phyloP scores from a whole-genome alignment of 140 eudicot genomes.

The Stevia rebaudiana region DNA sequence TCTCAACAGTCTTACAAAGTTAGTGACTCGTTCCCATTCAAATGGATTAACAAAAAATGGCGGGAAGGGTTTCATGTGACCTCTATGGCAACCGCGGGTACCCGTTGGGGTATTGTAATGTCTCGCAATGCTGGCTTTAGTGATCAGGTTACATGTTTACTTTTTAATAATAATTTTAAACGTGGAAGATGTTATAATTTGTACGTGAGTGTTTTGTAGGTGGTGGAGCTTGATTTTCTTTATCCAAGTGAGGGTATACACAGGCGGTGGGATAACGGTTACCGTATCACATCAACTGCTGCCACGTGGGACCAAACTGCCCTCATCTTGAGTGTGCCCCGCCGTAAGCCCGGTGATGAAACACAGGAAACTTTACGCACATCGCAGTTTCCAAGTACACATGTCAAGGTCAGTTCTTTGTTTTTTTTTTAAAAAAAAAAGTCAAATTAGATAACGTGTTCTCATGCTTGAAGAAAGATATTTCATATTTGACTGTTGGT shows the following conservation, averaged over 20 bases:
- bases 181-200: not conserved
- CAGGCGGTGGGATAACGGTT: constrained; percentile 81
- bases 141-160: constrained; percentile 53
- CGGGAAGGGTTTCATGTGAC: constrained; percentile 92
- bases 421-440: too few species aligned
- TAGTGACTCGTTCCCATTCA: constrained; percentile 91
- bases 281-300: constrained; percentile 85
- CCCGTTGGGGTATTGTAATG: constrained; percentile 94
- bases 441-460: not conserved
- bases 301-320: constrained; percentile 92
- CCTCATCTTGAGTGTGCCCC: constrained; percentile 76
- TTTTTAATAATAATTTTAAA: not conserved
- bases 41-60: constrained; percentile 99
- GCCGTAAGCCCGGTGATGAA: constrained; percentile 90
- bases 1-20: constrained; percentile 96
- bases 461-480: not conserved
- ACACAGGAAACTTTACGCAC: constrained; percentile 93
- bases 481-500: not conserved
- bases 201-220: constrained; percentile 33
- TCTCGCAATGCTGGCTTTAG: constrained; percentile 92
- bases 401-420: constrained; percentile 58
- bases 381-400: constrained; percentile 82
- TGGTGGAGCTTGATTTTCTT: constrained; percentile 87
- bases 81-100: constrained; percentile 96
- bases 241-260: constrained; percentile 96